phyloP scores from a whole-genome alignment of 1,284 basidiomycete genomes.

The Xerocomus cyaneibrunnescens region DNA sequence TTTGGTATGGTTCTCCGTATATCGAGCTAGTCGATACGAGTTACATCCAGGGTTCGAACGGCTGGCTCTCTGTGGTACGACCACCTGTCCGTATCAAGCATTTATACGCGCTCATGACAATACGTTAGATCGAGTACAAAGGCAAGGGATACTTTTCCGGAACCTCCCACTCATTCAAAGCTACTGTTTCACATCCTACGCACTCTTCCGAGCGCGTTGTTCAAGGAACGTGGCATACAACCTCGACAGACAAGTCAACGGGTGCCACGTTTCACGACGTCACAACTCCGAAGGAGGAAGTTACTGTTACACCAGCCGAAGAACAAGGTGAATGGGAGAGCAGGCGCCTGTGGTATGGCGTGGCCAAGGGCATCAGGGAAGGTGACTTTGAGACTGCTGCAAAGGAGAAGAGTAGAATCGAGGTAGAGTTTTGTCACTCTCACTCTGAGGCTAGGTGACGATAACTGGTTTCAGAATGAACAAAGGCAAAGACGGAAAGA shows the following conservation, averaged over 20 bases:
- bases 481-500: conserved; percentile 89
- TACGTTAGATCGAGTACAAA: conserved; percentile 77
- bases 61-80: conserved; percentile 61
- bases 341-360: conserved; percentile 81
- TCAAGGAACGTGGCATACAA: conserved; percentile 89
- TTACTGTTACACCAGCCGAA: conserved; percentile 59
- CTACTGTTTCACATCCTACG: conserved; percentile 54
- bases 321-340: conserved; percentile 85
- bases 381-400: conserved; percentile 93
- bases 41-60: conserved; percentile 81
- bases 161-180: conserved; percentile 93
- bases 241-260: conserved; percentile 49
- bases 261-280: conserved; percentile 65
- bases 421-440: conserved; percentile 50
- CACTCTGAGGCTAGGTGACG: background rate
- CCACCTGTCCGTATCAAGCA: background rate
- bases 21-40: conserved; percentile 88
- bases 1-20: conserved; percentile 72
- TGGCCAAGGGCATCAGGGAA: conserved; percentile 88
- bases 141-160: conserved; percentile 96
- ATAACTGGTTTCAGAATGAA: conserved; percentile 63
- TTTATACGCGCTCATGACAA: conserved; percentile 4
- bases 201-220: conserved; percentile 48
- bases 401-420: conserved; percentile 88
- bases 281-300: conserved; percentile 67